Base-by-base conservation (phyloP, 208 protist species). In the Acanthamoeba rhysodes region DNA sequence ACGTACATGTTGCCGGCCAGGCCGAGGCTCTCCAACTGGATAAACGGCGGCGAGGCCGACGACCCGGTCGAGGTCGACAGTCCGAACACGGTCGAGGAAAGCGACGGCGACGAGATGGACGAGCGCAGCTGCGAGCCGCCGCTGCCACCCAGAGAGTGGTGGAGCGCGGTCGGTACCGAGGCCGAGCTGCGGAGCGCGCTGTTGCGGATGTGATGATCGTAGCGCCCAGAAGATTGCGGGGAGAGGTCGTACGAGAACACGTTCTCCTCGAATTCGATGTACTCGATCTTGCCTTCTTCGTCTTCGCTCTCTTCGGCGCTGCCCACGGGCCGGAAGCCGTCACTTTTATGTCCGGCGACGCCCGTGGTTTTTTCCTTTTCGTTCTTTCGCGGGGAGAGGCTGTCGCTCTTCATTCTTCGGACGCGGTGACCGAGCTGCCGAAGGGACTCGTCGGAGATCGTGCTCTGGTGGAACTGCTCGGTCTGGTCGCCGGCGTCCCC, bases 161-260 rank as follows among this genome's bases (percentile, higher is more conserved):
- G 68, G 12, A 27, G 68, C 41, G 41, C 41, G 41, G 41, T 45
- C 41, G 41, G 41, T 5, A 45, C 41, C 41, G 41, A 45, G 41
- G 41, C 41, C 41, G 41, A 45, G 41, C 41, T 45, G 41, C 41
- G 41, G 41, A 45, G 41, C 41, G 41, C 41, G 41, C 41, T 45
- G 41, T 5, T 5, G 41, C 41, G 41, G 41, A 45, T 45, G 41
- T 45, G 41, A 45, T 45, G 41, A 5, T 45, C 41, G 32, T 76
- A 76, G 68, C 68, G 68, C 1, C 68, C 68, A 16, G 68, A 76
- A 2, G 68, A 76, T 16, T 76, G 29, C 24, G 68, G 68, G 10
- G 68, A 76, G 68, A 76, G 68, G 68, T 76, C 68, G 68, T 76
- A 76, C 2, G 68, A 76, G 68, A 32, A 76, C 20, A 76, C 68